A percentile compares a stretch with the other conserved stretches of the same genome.
phyloP scores from a whole-genome alignment of 176 grass and related monocot species.

The Phoenix dactylifera region DNA sequence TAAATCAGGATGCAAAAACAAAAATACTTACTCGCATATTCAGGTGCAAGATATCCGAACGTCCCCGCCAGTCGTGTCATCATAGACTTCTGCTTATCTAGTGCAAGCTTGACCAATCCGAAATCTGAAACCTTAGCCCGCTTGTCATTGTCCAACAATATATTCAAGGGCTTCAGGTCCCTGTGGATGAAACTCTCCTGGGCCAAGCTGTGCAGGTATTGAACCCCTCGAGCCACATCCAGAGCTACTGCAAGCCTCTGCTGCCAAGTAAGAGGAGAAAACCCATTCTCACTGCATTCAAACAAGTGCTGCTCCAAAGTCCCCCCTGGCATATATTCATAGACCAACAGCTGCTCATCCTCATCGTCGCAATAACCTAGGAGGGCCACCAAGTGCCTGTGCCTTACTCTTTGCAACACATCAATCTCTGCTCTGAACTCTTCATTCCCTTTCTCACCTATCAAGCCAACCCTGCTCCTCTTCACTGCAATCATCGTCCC shows the following conservation, averaged over 20 bases:
- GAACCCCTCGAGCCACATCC: conserved; percentile 93
- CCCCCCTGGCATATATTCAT: conserved; percentile 81
- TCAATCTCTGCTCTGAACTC: conserved; percentile 97
- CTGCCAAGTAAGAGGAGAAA: conserved; percentile 75
- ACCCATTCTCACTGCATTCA: conserved; percentile 45
- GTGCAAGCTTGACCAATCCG: conserved; percentile 88
- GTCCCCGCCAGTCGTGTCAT: conserved; percentile 86
- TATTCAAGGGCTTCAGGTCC: conserved; percentile 95
- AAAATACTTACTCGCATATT: conserved; percentile 80
- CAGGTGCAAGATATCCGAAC: conserved; percentile 96
- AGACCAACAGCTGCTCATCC: conserved; percentile 81
- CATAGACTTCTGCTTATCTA: conserved; percentile 77
- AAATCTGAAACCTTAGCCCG: conserved; percentile 99
- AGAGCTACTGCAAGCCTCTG: conserved; percentile 78
- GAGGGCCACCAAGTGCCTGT: conserved; percentile 77
- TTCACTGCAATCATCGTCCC: conserved; percentile 76
- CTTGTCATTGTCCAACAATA: conserved; percentile 74
- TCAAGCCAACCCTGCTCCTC: conserved; percentile 44
- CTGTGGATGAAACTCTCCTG: conserved; percentile 98
- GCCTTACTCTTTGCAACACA: conserved; percentile 79
- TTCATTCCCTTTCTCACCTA: conserved; percentile 74
- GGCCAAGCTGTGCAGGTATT: conserved; percentile 93
- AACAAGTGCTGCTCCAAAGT: conserved; percentile 71
- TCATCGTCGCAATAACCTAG: conserved; percentile 77
- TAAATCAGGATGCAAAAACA: too few species aligned